Evolutionary conservation across 768 basidiomycete species (phyloP), one percentile per base, ranked within the genome.

Genomic region (Collybiopsis luxurians): DNA sequence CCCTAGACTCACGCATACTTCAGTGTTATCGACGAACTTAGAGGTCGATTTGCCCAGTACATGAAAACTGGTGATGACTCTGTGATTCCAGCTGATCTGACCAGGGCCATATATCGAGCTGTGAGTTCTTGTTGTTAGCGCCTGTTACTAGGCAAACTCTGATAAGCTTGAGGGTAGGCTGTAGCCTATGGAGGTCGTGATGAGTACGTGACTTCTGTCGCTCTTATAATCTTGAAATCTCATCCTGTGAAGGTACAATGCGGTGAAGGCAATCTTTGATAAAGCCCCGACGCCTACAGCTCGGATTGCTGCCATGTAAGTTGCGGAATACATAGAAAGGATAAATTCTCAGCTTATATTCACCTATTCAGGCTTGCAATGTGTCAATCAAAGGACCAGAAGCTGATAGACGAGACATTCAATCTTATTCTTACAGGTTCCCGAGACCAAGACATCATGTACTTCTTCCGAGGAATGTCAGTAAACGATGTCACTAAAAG

Each of bases 81-180:
- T 0, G 76, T 71, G 51, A 92, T 99, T 61, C 91, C 92, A 9
- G 81, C 85, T 27, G 95, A 98, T 73, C 71, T 98, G 44, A 81
- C 87, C 61, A 65, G 75, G 27, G 72, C 78, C 38, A 83, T 82
- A 42, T 86, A 78, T 68, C 63, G 67, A 26, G 77, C 72, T 50
- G 87, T 89, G 61, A 15, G 81, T 66, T 90, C 88, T 73, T 65
- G 69, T 31, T 6, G 15, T 10, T 24, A 21, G 26, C 40, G 12
- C 40, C n/a, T n/a, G n/a, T n/a, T n/a, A n/a, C n/a, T n/a, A n/a
- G n/a, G n/a, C n/a, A n/a, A n/a, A n/a, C n/a, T 43, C 17, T 43
- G 21, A 44, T 52, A 28, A 40, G 12, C 23, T 24, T 36, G 31
- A 34, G 31, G 56, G 9, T 59, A 90, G 85, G 87, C 86, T 55